These are phyloP conservation scores for Blastobotrys americana DNA, from an alignment of 805 yeast genomes.

Conservation along the genomic window DNA sequence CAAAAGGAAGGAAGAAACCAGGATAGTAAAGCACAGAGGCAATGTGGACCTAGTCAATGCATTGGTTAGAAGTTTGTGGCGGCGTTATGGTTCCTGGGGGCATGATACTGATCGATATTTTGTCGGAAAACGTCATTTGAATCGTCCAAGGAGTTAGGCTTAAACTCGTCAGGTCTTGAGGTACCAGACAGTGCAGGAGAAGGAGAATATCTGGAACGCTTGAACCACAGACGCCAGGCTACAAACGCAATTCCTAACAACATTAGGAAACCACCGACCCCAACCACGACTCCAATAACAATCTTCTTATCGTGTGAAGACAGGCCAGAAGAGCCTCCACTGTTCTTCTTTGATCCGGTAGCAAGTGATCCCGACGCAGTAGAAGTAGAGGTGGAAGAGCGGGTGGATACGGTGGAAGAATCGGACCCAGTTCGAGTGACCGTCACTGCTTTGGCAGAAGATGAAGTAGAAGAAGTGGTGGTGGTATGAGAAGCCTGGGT, in stretches of 20 bases:
- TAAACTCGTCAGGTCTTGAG: slow-evolving; percentile 15
- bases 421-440: neutral
- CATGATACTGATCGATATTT: slow-evolving; percentile 33
- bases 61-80: slow-evolving; percentile 32
- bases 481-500: neutral
- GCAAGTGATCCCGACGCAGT: slow-evolving; percentile 21
- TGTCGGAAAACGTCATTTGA: slow-evolving; percentile 30
- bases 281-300: slow-evolving; percentile 63
- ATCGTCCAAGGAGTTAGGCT: slow-evolving; percentile 21
- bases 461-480: neutral
- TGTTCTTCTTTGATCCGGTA: slow-evolving; percentile 19
- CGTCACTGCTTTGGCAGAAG: neutral
- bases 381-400: slow-evolving; percentile 7
- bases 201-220: slow-evolving; percentile 13
- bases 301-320: slow-evolving; percentile 45
- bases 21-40: too few species aligned
- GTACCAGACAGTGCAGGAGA: slow-evolving; percentile 13
- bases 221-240: slow-evolving; percentile 17
- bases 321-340: slow-evolving; percentile 34
- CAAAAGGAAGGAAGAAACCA: too few species aligned
- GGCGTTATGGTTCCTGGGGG: slow-evolving; percentile 22
- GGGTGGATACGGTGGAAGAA: neutral
- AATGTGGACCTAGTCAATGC: too few species aligned
- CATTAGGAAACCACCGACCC: slow-evolving; percentile 60
- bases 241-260: slow-evolving; percentile 33